A percentile compares a stretch with the other conserved stretches of the same genome.
Conservation (phyloP, 495 filamentous ascomycete genomes). For the Daldinia vernicosa region DNA sequence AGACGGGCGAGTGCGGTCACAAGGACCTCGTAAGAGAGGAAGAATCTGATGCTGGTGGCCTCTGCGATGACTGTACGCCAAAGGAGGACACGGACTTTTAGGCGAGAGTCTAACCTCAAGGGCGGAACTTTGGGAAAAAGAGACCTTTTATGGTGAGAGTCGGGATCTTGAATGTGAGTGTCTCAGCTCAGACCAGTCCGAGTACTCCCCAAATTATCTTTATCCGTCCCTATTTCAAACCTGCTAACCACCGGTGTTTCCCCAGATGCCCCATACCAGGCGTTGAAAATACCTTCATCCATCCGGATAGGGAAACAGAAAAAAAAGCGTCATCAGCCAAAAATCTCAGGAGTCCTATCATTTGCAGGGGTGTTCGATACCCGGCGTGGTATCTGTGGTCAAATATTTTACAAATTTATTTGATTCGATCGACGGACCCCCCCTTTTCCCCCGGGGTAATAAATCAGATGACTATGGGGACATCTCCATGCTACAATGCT, state of each 20-base stretch:
- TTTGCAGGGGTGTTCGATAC: background rate
- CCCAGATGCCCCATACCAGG: background rate
- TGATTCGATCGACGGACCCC: conserved; percentile 13
- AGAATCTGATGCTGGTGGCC: conserved; percentile 44
- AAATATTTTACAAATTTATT: conserved; percentile 16
- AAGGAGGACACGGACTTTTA: conserved; percentile 26
- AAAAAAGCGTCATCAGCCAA: background rate
- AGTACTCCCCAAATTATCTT: background rate
- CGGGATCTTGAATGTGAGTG: background rate
- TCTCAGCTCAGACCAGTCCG: background rate
- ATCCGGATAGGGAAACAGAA: conserved; percentile 8
- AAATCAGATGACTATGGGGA: conserved; percentile 18
- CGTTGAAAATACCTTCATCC: background rate
- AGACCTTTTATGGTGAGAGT: background rate
- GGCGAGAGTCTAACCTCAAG: background rate
- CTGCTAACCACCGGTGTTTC: background rate
- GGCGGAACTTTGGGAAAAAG: background rate
- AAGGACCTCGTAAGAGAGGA: conserved; percentile 37
- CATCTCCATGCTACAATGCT: background rate
- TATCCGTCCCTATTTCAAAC: background rate
- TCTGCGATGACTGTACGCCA: conserved; percentile 44
- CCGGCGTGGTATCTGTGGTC: conserved; percentile 1
- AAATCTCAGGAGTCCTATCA: background rate
- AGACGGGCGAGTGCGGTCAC: conserved; percentile 40
- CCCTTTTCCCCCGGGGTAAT: conserved; percentile 3